A percentile compares a stretch with the other conserved stretches of the same genome.
These are phyloP conservation scores for Aspergillus sp. DNA, from an alignment of 2,329 filamentous ascomycete species.

Conservation along the genomic window DNA sequence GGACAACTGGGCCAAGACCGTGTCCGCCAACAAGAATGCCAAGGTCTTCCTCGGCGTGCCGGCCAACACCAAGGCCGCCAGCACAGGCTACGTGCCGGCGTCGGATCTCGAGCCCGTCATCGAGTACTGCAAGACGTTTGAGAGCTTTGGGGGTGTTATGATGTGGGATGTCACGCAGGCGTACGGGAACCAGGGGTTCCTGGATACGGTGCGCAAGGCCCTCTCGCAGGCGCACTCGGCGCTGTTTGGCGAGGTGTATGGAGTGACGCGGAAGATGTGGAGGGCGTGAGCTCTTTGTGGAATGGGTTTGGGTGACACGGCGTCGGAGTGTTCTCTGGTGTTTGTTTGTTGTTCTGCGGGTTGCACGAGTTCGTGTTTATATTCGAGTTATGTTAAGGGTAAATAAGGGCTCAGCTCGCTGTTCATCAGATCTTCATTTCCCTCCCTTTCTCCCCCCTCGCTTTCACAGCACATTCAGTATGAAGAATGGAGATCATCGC, in stretches of 20 bases:
- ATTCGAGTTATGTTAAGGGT: no score
- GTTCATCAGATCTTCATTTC: background rate
- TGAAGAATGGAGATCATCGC: background rate
- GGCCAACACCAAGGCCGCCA: constrained; percentile 52
- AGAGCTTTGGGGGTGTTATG: constrained; percentile 67
- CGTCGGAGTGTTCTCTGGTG: no score
- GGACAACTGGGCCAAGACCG: constrained; percentile 63
- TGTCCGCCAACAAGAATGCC: constrained; percentile 58
- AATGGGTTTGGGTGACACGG: no score
- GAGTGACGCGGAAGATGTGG: background rate
- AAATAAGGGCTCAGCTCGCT: no score
- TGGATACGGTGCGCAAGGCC: constrained; percentile 44
- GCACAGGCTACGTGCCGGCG: constrained; percentile 55
- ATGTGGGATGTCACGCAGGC: constrained; percentile 67
- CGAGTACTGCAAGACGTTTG: constrained; percentile 53
- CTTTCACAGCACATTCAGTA: no score
- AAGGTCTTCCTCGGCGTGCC: constrained; percentile 64
- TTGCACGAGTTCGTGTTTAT: no score
- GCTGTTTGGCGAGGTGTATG: background rate
- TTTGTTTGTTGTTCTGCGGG: no score
- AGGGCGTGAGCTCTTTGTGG: background rate
- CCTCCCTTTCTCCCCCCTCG: background rate
- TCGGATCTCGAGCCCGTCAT: constrained; percentile 52
- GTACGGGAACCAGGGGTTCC: constrained; percentile 58
- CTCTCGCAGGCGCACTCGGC: constrained; percentile 23